Evolutionary conservation across 148 eudicot species (phyloP), one percentile per base, ranked within the genome.

Genomic region (Camellia granthamiana): DNA sequence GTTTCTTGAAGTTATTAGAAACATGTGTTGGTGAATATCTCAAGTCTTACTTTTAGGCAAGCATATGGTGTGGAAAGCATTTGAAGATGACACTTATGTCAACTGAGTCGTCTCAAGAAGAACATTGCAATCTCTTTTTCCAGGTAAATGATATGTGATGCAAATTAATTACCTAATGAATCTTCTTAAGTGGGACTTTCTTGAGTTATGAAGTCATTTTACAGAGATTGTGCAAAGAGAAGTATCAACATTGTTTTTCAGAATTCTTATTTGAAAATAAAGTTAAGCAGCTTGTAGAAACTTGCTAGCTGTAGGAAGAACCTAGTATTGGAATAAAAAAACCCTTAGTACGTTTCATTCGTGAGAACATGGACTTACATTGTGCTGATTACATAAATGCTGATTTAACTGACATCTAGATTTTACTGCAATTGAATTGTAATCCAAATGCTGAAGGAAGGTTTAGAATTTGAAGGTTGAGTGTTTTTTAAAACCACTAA

Each of bases 41-140:
- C 56, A 10, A 47, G 60, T 74, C 65, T 81, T 41, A 64, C 51
- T 51, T 38, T 60, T 79, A 96, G 98, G 99, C 99, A 77, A 87
- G 90, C 75, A 71, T 81, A 73, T 96, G 99, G 99, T 90, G 98
- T 84, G 84, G 84, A 47, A 96, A 93, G 87, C 99, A 96, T 89
- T 87, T 96, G 54, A 90, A 89, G 84, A 92, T 96, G 98, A 92
- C 95, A 75, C 90, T 96, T 54, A 87, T 90, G 89, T 91, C 95
- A 43, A 86, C 85, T 54, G 94, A 83, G 52, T 97, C 92, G 52
- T 92, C 98, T 66, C 92, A 91, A 82, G 98, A 93, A 76, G 97
- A 96, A 79, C 97, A 96, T 80, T 84, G 49, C 72, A 82, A 79
- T 75, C 80, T 88, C 73, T 92, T 91, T 82, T 89, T 88, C 75